Base-by-base conservation (phyloP, 1,284 basidiomycete genomes). In the Ceratobasidium sp. region DNA sequence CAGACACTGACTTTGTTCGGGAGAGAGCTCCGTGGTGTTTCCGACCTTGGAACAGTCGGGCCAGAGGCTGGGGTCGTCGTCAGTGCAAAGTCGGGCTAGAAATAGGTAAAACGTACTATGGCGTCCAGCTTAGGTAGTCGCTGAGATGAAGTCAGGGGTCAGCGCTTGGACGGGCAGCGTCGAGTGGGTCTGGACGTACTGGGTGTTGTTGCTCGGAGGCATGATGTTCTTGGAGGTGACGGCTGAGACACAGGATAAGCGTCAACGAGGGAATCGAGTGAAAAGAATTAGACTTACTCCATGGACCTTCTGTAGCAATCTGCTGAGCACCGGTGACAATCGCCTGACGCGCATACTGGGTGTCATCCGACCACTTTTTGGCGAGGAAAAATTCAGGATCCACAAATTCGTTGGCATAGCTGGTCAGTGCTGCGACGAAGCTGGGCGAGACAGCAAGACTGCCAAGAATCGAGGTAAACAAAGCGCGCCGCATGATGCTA, bases 351-450 rank as follows among this genome's bases (percentile, higher is more conserved):
- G 87, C 84, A 28, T 81, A 79, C 10, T 78, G 76, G 32, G 78
- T 79, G 75, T 82, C 85, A 18, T 81, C 79, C 14, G 71, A 45
- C 62, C 80, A 73, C 50, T 53, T 61, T 34, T 62, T 80, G 8
- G 79, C 76, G 8, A 87, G 77, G 65, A 88, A 82, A 75, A 81
- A 84, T 65, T 82, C 78, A 0, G 87, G 86, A 75, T 86, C 82
- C 62, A 87, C 80, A 74, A 87, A 88, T 64, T 86, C 85, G 76
- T 86, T 86, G 14, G 83, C 83, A 73, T 88, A 88, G 74, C 82
- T 84, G 2, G 74, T 75, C 1, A 74, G 46, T 28, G 52, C 65
- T 12, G 16, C 26, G n/a, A 58, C 69, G 10, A 52, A 18, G 26
- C 34, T 45, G 30, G 53, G 43, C 39, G 34, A 71, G 10, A 48